Conservation (phyloP, 2,329 filamentous ascomycete species). For the Colletotrichum liriopes region DNA sequence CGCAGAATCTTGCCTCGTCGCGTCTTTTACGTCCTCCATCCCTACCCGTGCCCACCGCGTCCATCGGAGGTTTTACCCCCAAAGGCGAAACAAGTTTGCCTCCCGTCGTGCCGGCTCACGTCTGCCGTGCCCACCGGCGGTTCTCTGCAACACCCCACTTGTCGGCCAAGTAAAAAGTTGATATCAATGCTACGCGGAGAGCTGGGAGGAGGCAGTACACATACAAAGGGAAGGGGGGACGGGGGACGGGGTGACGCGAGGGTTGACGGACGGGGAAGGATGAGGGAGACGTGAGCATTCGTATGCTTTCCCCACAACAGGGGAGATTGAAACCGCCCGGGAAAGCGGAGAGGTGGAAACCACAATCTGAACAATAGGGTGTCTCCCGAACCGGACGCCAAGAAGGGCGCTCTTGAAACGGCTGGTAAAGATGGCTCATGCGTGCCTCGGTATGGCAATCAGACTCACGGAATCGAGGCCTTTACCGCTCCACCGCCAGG, state of each 20-base stretch:
- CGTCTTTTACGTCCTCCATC: conserved; percentile 4
- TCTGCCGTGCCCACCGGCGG: conserved; percentile 25
- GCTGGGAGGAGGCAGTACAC: not conserved
- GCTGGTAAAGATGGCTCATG: not conserved
- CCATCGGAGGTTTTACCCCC: conserved; percentile 27
- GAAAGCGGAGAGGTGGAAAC: conserved; percentile 14
- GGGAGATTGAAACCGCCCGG: conserved; percentile 28
- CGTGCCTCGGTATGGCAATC: not conserved
- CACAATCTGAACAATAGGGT: conserved; percentile 3
- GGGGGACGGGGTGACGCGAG: not conserved
- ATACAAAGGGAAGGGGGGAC: not conserved
- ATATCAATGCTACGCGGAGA: not conserved
- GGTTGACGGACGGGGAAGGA: not conserved
- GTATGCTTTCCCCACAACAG: conserved; percentile 9
- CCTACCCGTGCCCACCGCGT: conserved; percentile 16
- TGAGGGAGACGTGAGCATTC: conserved; percentile 8
- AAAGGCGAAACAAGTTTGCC: conserved; percentile 38
- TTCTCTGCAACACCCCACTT: not conserved
- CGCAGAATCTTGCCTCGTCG: conserved; percentile 2
- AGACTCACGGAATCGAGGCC: not conserved
- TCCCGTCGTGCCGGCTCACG: conserved; percentile 28
- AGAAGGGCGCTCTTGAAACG: conserved; percentile 13
- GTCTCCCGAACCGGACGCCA: conserved; percentile 4
- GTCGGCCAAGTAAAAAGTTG: not conserved
- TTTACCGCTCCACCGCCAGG: conserved; percentile 11